These are phyloP conservation scores for Dactylellina drechsleri DNA, from an alignment of 2,329 filamentous ascomycete species.

Conservation along the genomic window DNA sequence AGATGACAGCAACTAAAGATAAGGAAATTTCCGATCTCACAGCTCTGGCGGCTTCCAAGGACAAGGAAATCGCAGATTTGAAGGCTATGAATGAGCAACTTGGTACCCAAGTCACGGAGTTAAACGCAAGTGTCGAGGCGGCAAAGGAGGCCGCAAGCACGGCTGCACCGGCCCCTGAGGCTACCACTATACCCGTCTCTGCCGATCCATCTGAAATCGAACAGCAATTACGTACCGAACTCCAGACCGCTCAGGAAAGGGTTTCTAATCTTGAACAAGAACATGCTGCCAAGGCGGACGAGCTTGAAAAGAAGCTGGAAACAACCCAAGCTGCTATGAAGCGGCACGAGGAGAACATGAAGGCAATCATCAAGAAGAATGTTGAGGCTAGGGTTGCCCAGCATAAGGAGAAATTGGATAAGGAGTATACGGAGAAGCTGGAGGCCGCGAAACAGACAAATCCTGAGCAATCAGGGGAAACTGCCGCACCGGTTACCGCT, in stretches of 20 bases:
- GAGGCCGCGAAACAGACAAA: constrained; percentile 70
- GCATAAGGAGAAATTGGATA: constrained; percentile 67
- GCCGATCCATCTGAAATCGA: constrained; percentile 36
- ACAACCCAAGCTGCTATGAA: constrained; percentile 46
- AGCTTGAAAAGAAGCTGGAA: constrained; percentile 55
- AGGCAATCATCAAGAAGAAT: constrained; percentile 52
- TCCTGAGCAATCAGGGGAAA: constrained; percentile 62
- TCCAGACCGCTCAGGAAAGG: constrained; percentile 39
- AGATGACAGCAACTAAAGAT: constrained; percentile 56
- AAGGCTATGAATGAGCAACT: constrained; percentile 36
- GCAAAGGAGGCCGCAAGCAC: constrained; percentile 24
- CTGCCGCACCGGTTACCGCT: neutral
- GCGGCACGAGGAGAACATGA: constrained; percentile 47
- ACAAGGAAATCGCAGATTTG: constrained; percentile 40
- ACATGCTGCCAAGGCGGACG: constrained; percentile 32
- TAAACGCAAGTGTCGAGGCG: constrained; percentile 40
- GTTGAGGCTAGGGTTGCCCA: constrained; percentile 67
- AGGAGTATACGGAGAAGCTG: constrained; percentile 71
- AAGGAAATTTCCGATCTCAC: constrained; percentile 43
- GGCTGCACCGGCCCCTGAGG: constrained; percentile 5
- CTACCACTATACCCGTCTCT: neutral
- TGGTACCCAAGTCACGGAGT: constrained; percentile 26
- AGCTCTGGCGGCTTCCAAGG: constrained; percentile 29
- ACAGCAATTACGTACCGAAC: constrained; percentile 32
- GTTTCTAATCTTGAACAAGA: constrained; percentile 33